A percentile compares a stretch with the other conserved stretches of the same genome.
Conservation (phyloP, 768 basidiomycete species). For the Hydnomerulius pinastri region DNA sequence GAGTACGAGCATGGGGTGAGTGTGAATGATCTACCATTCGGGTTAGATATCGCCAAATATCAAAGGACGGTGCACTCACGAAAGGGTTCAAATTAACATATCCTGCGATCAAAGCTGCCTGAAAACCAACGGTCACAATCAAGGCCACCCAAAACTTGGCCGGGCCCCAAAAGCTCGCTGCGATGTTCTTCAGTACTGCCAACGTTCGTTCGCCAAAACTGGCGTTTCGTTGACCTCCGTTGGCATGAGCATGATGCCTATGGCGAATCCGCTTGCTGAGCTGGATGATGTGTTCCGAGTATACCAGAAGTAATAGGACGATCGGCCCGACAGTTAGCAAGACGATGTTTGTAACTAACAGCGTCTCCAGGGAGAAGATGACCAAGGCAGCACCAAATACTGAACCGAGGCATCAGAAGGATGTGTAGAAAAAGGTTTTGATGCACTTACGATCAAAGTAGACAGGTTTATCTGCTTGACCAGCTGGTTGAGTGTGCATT, state of each 20-base stretch:
- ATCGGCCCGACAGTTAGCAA: constrained; percentile 67
- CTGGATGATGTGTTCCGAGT: constrained; percentile 31
- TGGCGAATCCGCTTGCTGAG: constrained; percentile 20
- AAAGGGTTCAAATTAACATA: constrained; percentile 63
- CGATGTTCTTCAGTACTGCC: constrained; percentile 24
- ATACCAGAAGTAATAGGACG: constrained; percentile 46
- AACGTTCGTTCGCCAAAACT: constrained; percentile 20
- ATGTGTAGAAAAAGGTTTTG: neutral
- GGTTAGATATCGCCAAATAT: neutral
- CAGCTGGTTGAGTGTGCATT: constrained; percentile 25
- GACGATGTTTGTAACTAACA: constrained; percentile 60
- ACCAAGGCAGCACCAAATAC: constrained; percentile 62
- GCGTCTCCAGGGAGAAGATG: constrained; percentile 49
- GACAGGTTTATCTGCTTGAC: constrained; percentile 39
- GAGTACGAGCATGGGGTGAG: constrained; percentile 53
- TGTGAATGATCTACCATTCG: constrained; percentile 57
- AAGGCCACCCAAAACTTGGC: constrained; percentile 66
- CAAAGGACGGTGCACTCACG: constrained; percentile 40
- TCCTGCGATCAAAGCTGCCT: constrained; percentile 48
- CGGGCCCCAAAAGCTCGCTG: constrained; percentile 46
- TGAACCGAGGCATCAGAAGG: constrained; percentile 25
- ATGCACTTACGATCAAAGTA: constrained; percentile 71
- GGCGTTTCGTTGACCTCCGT: constrained; percentile 6
- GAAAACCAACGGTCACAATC: constrained; percentile 43
- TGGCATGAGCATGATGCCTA: neutral